Evolutionary conservation across 2,329 filamentous ascomycete species (phyloP), one percentile per base, ranked within the genome.

Genomic region (Alternaria dauci): DNA sequence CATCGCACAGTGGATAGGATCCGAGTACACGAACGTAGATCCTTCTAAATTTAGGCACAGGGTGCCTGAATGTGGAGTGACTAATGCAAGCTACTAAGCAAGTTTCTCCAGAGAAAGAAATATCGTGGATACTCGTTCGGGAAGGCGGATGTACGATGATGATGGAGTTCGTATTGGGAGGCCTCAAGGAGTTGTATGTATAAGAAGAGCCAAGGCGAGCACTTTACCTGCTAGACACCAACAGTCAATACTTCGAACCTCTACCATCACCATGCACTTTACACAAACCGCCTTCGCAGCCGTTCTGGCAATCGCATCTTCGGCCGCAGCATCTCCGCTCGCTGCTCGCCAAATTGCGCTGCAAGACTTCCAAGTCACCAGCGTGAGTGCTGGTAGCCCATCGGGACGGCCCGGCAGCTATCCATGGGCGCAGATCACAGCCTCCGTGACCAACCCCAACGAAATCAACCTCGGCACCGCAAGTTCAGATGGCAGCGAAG

Each of bases 371-470:
- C 57, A 71, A 55, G 62, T 76, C 52, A 66, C 59, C n/a, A 26
- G 34, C 8, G 39, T 69, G 1, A 14, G 14, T n/a, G 25, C 34
- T 7, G 30, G 4, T 8, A 48, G 58, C 1, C 67, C 68, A 1
- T 70, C 67, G 7, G 64, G 70, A 9, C 72, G 67, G 20, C 67
- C 67, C 18, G 70, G 62, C 36, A 52, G 48, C 44, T 66, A 69
- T 20, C 60, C 66, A 18, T 74, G 71, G 70, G 50, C 54, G 3
- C 57, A 47, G 9, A 65, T 76, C 52, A 63, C 52, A 18, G 69
- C 70, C 34, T 67, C 64, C 51, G 56, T 75, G n/a, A 72, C 66
- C 8, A 72, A 76, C 26, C 70, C 73, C 4, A 75, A 76, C 52
- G 58, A 59, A 8, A 60, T 67, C 61, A 63, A 58, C 51, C 57